Percentiles rank a stretch among this genome's conserved stretches.
Conservation (phyloP, 805 yeast species). For the Yarrowia osloensis region DNA sequence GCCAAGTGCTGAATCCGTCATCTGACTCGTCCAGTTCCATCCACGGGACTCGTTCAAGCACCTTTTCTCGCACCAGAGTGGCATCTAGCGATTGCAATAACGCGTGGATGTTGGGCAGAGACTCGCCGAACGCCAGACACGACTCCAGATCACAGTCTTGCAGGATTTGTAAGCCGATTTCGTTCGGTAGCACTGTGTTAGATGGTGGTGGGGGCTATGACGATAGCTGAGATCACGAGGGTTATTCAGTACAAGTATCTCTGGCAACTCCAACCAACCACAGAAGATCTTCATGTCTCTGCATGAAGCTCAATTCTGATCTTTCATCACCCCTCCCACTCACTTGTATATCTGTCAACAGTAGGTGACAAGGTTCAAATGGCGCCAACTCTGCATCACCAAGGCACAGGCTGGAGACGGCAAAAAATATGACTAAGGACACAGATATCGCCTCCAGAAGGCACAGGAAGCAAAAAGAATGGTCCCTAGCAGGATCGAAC, state of each 20-base stretch:
- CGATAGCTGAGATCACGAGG: too few relatives aligned
- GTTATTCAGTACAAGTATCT: too few relatives aligned
- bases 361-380: background rate
- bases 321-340: background rate
- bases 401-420: background rate
- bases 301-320: background rate
- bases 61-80: background rate
- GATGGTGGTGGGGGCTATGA: too few relatives aligned
- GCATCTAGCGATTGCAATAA: background rate
- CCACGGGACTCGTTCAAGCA: background rate
- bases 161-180: background rate
- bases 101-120: background rate
- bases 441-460: background rate
- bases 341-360: background rate
- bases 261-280: too few relatives aligned
- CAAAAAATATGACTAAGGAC: background rate
- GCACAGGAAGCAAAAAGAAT: constrained; percentile 12
- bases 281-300: background rate
- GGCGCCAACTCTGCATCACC: background rate
- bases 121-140: background rate
- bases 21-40: background rate
- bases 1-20: background rate
- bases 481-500: constrained; percentile 48
- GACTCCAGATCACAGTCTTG: background rate
- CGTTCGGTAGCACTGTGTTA: background rate